Evolutionary conservation across 1,284 basidiomycete species (phyloP).

Genomic region (Anthracocystis panici-leucophaei): DNA sequence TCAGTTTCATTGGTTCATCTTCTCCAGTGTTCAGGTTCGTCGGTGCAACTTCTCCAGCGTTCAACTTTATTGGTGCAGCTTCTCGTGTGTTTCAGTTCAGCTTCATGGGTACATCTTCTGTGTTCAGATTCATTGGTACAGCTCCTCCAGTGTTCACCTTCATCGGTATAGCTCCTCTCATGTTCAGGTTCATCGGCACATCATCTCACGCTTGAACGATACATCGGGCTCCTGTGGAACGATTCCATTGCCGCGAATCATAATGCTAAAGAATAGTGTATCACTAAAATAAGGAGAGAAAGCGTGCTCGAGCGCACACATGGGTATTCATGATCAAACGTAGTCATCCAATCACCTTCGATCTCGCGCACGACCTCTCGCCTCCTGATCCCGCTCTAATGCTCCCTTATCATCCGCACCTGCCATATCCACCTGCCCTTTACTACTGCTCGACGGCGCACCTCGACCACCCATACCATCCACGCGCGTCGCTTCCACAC

Average conservation of each 20-base stretch:
- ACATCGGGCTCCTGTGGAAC: background rate
- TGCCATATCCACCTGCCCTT: too few species aligned
- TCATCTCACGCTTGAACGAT: background rate
- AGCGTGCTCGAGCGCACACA: background rate
- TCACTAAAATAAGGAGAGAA: background rate
- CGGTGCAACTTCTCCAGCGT: too few species aligned
- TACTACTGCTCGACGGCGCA: background rate
- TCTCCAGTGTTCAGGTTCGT: too few species aligned
- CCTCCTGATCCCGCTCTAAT: conserved; percentile 23
- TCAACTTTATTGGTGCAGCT: too few species aligned
- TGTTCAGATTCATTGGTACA: too few species aligned
- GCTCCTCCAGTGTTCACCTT: background rate
- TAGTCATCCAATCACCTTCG: conserved; percentile 10
- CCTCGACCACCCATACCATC: conserved; percentile 10
- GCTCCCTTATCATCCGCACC: conserved; percentile 7
- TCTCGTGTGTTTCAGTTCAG: too few species aligned
- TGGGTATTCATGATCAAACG: background rate
- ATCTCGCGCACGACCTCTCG: conserved; percentile 38
- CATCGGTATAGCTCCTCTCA: background rate
- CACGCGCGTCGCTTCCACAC: conserved; percentile 2
- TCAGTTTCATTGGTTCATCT: too few species aligned
- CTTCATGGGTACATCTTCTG: too few species aligned
- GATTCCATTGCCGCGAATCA: background rate
- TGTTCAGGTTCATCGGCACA: background rate
- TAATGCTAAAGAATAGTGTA: background rate